Percentiles rank a stretch among this genome's conserved stretches.
These are phyloP conservation scores for Diddensiella caesifluorescens DNA, from an alignment of 805 yeast species.

Conservation along the genomic window DNA sequence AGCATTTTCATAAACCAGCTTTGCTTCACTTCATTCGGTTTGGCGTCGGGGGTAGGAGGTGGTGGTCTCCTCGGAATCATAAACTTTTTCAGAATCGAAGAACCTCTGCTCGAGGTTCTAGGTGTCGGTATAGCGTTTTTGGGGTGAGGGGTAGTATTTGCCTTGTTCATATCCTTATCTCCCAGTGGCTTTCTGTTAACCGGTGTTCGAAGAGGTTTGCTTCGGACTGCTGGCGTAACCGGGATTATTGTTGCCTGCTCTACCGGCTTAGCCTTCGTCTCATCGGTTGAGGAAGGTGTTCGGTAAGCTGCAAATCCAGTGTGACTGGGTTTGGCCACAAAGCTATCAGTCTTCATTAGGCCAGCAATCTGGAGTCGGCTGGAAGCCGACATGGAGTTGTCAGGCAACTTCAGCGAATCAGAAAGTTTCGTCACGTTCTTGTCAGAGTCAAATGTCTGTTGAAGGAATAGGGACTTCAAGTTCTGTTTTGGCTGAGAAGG, in stretches of 20 bases:
- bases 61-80: conserved; percentile 19
- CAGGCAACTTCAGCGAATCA: conserved; percentile 10
- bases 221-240: neutral
- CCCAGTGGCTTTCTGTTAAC: conserved; percentile 13
- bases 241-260: neutral
- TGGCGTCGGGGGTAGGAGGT: conserved; percentile 19
- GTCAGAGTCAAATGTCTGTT: neutral
- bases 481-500: conserved; percentile 1
- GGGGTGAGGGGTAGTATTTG: conserved; percentile 1
- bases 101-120: conserved; percentile 13
- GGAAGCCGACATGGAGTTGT: conserved; percentile 5
- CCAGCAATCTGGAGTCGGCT: conserved; percentile 22
- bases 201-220: neutral
- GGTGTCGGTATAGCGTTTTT: conserved; percentile 2
- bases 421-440: conserved; percentile 8
- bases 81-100: conserved; percentile 15
- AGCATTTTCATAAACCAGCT: conserved; percentile 36
- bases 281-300: conserved; percentile 8
- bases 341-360: conserved; percentile 23
- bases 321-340: conserved; percentile 14
- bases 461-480: neutral
- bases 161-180: conserved; percentile 8
- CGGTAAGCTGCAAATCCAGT: conserved; percentile 12
- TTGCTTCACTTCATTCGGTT: conserved; percentile 27
- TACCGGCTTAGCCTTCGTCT: neutral